A percentile compares a stretch with the other conserved stretches of the same genome.
phyloP scores from a whole-genome alignment of 495 filamentous ascomycete genomes.

The Neurospora intermedia region DNA sequence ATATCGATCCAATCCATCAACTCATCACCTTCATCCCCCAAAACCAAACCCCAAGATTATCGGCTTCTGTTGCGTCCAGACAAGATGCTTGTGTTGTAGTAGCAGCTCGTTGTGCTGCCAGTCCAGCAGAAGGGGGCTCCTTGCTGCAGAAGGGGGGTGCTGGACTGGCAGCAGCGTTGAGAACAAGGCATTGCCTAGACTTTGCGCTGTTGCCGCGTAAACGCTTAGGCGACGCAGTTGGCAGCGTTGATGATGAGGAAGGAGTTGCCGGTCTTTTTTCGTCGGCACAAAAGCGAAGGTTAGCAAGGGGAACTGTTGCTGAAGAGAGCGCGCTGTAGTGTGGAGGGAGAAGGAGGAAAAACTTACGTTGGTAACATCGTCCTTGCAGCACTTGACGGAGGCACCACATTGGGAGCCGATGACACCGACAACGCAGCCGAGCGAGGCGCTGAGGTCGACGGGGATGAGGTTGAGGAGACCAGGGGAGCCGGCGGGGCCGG shows the following conservation, averaged over 20 bases:
- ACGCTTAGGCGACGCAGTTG: neutral
- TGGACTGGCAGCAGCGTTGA: neutral
- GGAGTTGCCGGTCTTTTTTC: neutral
- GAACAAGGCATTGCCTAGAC: neutral
- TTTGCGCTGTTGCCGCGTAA: neutral
- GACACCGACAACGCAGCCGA: neutral
- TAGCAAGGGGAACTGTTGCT: neutral
- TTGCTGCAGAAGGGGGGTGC: neutral
- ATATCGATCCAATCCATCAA: neutral
- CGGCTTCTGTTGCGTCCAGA: neutral
- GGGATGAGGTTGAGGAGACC: neutral
- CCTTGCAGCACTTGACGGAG: conserved; percentile 6
- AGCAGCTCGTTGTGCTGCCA: neutral
- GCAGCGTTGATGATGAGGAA: neutral
- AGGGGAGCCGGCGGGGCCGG: neutral
- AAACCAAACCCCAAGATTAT: neutral
- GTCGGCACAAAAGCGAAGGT: neutral
- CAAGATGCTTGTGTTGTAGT: neutral
- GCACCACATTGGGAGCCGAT: conserved; percentile 1
- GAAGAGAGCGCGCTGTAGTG: neutral
- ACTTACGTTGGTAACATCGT: neutral
- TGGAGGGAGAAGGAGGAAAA: neutral
- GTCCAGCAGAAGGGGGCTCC: neutral
- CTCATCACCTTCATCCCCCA: neutral
- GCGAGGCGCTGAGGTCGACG: neutral